Percentiles rank a stretch among this genome's conserved stretches.
phyloP scores from a whole-genome alignment of 2,329 filamentous ascomycete genomes.

The Aspergillus pseudoterreus region DNA sequence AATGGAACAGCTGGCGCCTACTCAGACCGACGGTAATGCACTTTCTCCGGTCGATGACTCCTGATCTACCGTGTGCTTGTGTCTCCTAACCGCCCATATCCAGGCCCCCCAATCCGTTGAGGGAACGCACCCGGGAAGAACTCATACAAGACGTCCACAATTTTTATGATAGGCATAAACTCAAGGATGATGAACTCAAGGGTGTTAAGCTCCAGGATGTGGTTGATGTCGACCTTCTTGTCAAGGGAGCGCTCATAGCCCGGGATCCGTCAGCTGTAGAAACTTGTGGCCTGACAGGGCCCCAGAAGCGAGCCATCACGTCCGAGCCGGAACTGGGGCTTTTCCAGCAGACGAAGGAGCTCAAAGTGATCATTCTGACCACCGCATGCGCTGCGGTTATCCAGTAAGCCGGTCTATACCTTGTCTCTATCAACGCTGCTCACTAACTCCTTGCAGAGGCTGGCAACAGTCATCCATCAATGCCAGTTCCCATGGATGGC shows the following conservation, averaged over 20 bases:
- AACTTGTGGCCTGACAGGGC: background rate
- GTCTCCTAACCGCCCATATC: background rate
- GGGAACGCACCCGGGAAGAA: constrained; percentile 3
- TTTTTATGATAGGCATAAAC: constrained; percentile 1
- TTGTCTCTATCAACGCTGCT: background rate
- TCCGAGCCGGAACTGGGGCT: background rate
- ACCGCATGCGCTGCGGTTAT: constrained; percentile 22
- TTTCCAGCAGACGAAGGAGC: constrained; percentile 13
- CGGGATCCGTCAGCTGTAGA: background rate
- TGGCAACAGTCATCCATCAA: constrained; percentile 26
- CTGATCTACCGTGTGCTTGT: too few relatives aligned
- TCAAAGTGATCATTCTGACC: constrained; percentile 17
- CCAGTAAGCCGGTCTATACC: constrained; percentile 13
- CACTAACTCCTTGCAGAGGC: constrained; percentile 6
- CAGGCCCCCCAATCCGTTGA: constrained; percentile 5
- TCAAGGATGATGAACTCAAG: background rate
- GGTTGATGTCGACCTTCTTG: constrained; percentile 7
- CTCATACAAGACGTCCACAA: constrained; percentile 3
- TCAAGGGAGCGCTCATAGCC: constrained; percentile 10
- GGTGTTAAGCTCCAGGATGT: background rate
- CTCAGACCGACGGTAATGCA: too few relatives aligned
- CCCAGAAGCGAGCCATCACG: constrained; percentile 1
- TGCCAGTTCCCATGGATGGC: constrained; percentile 7
- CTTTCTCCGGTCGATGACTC: too few relatives aligned
- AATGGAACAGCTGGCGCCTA: too few relatives aligned